These are phyloP conservation scores for Podaxis rugospora DNA, from an alignment of 768 basidiomycete species.

Conservation along the genomic window DNA sequence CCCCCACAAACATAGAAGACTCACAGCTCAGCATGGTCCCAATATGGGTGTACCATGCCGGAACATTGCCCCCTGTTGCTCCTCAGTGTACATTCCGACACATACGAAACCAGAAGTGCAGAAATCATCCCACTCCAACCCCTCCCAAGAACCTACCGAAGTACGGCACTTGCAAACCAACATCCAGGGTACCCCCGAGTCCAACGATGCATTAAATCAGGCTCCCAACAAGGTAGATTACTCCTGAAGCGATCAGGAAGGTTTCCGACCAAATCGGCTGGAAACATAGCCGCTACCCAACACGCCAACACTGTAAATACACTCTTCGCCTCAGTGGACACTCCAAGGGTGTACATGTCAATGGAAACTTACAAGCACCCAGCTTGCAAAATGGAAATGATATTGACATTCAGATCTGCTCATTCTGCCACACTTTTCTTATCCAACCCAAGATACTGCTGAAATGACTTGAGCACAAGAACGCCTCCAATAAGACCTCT, in stretches of 20 bases:
- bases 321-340: not conserved
- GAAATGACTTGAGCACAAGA: slow-evolving; percentile 39
- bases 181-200: slow-evolving; percentile 29
- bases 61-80: slow-evolving; percentile 47
- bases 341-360: not conserved
- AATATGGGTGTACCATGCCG: slow-evolving; percentile 36
- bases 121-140: slow-evolving; percentile 56
- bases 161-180: slow-evolving; percentile 35
- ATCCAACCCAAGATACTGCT: slow-evolving; percentile 43
- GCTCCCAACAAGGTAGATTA: slow-evolving; percentile 45
- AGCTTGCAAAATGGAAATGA: slow-evolving; percentile 45
- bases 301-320: slow-evolving; percentile 36
- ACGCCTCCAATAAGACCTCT: slow-evolving; percentile 45
- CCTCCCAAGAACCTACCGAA: slow-evolving; percentile 56
- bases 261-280: slow-evolving; percentile 40
- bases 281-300: slow-evolving; percentile 35
- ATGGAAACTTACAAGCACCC: slow-evolving; percentile 40
- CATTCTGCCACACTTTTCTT: slow-evolving; percentile 27
- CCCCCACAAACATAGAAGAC: slow-evolving; percentile 21
- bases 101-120: slow-evolving; percentile 44
- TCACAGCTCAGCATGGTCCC: slow-evolving; percentile 33
- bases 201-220: slow-evolving; percentile 40
- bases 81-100: slow-evolving; percentile 45
- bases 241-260: slow-evolving; percentile 38
- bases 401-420: slow-evolving; percentile 43